A percentile compares a stretch with the other conserved stretches of the same genome.
phyloP scores from a whole-genome alignment of 305 asterid species.

The Solanum hybrid region DNA sequence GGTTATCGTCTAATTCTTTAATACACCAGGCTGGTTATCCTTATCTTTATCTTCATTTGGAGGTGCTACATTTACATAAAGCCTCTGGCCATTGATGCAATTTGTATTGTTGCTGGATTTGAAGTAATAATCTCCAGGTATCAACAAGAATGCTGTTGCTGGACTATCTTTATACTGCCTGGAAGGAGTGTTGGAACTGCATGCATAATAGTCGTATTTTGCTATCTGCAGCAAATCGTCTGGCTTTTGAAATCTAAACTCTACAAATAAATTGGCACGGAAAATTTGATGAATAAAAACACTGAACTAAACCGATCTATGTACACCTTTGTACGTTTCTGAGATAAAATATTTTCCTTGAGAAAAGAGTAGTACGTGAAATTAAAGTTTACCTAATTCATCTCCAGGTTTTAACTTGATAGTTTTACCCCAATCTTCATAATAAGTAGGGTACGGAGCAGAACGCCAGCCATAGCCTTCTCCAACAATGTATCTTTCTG shows the following conservation, averaged over 20 bases:
- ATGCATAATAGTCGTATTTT: background rate
- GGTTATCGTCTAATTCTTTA: background rate
- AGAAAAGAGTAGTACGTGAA: background rate
- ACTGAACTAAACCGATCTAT: background rate
- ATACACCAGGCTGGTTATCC: background rate
- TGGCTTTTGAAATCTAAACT: background rate
- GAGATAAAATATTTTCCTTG: background rate
- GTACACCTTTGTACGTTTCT: background rate
- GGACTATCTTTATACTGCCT: background rate
- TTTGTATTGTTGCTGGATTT: conserved; percentile 1
- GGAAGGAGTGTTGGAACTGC: background rate
- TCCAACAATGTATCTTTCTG: background rate
- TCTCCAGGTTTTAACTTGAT: background rate
- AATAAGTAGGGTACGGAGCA: background rate
- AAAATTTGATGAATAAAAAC: background rate
- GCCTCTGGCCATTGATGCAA: background rate
- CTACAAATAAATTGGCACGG: background rate
- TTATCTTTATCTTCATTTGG: background rate
- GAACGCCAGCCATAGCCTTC: background rate
- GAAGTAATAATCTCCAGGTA: conserved; percentile 2
- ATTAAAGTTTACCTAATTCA: background rate
- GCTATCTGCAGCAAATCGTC: background rate
- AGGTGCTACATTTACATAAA: background rate
- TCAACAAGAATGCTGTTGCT: background rate
- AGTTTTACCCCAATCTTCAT: background rate